phyloP scores from a whole-genome alignment of 2,329 filamentous ascomycete species.

The Leptoxyphium fumago region DNA sequence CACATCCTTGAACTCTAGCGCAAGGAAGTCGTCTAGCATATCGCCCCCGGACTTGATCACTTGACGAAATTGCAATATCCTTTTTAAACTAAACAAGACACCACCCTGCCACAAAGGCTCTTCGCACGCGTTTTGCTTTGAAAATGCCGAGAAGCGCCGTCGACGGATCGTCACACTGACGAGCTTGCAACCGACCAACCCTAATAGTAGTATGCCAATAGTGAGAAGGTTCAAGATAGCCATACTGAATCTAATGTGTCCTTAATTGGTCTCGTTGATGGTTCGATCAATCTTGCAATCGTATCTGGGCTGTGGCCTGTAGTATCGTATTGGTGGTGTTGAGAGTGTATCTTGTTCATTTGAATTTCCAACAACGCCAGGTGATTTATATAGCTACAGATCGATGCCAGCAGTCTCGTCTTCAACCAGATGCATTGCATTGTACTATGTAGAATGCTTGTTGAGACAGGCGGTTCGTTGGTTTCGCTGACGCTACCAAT shows the following conservation, averaged over 20 bases:
- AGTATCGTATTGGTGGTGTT: too few relatives aligned
- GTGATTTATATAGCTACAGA: too few relatives aligned
- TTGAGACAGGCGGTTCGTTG: too few relatives aligned
- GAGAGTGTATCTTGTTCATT: too few relatives aligned
- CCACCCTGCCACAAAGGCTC: not conserved
- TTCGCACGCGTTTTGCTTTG: slow-evolving; percentile 4
- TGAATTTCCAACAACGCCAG: too few relatives aligned
- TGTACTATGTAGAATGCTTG: too few relatives aligned
- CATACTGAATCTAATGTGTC: not conserved
- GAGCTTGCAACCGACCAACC: not conserved
- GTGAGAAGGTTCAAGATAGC: not conserved
- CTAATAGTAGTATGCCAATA: not conserved
- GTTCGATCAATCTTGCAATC: too few relatives aligned
- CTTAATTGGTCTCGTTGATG: too few relatives aligned
- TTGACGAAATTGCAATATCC: not conserved
- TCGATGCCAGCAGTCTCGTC: too few relatives aligned
- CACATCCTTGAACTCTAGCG: slow-evolving; percentile 1
- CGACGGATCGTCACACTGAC: not conserved
- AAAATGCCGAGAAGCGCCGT: slow-evolving; percentile 3
- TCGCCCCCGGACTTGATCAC: slow-evolving; percentile 3
- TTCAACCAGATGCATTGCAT: too few relatives aligned
- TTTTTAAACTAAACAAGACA: not conserved
- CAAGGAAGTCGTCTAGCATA: slow-evolving; percentile 5
- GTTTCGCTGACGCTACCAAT: too few relatives aligned
- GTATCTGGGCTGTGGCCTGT: too few relatives aligned